A percentile compares a stretch with the other conserved stretches of the same genome.
phyloP scores from a whole-genome alignment of 1,139 yeast genomes.

The Kodamaea ohmeri region DNA sequence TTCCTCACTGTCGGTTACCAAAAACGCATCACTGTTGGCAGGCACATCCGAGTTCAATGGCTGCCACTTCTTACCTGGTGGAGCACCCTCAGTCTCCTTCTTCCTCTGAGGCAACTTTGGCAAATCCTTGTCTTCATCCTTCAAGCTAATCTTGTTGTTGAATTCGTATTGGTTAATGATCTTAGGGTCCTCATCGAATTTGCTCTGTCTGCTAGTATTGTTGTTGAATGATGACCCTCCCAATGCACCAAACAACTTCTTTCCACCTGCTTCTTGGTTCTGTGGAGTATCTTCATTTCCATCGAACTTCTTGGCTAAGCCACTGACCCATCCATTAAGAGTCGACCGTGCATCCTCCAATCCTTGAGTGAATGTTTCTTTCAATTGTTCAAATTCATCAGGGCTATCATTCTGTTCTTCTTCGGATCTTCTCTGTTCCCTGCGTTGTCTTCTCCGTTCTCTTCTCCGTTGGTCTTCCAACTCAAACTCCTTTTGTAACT shows the following conservation, averaged over 20 bases:
- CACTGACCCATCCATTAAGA: slow-evolving; percentile 80
- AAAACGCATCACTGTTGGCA: slow-evolving; percentile 66
- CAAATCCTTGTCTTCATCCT: slow-evolving; percentile 35
- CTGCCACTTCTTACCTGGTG: slow-evolving; percentile 51
- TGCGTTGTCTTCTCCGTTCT: slow-evolving; percentile 14
- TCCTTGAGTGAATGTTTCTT: slow-evolving; percentile 70
- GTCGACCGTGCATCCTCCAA: slow-evolving; percentile 80
- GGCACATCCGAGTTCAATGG: slow-evolving; percentile 58
- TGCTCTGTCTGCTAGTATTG: slow-evolving; percentile 25
- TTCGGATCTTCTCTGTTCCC: slow-evolving; percentile 16
- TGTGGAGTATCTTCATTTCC: slow-evolving; percentile 13
- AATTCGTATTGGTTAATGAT: slow-evolving; percentile 50
- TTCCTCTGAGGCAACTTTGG: slow-evolving; percentile 40
- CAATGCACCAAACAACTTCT: slow-evolving; percentile 45
- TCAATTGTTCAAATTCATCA: slow-evolving; percentile 65
- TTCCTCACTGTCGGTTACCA: slow-evolving; percentile 77
- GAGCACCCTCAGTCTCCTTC: slow-evolving; percentile 7
- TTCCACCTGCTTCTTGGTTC: slow-evolving; percentile 22
- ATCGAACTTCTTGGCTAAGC: slow-evolving; percentile 57
- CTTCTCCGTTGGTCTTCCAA: slow-evolving; percentile 35
- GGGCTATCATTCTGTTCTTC: slow-evolving; percentile 50
- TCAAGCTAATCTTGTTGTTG: slow-evolving; percentile 52
- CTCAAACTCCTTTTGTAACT: slow-evolving; percentile 70
- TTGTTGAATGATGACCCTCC: slow-evolving; percentile 43
- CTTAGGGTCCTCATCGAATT: slow-evolving; percentile 56